Conservation (phyloP, 768 basidiomycete genomes). For the Psilocybe cubensis region DNA sequence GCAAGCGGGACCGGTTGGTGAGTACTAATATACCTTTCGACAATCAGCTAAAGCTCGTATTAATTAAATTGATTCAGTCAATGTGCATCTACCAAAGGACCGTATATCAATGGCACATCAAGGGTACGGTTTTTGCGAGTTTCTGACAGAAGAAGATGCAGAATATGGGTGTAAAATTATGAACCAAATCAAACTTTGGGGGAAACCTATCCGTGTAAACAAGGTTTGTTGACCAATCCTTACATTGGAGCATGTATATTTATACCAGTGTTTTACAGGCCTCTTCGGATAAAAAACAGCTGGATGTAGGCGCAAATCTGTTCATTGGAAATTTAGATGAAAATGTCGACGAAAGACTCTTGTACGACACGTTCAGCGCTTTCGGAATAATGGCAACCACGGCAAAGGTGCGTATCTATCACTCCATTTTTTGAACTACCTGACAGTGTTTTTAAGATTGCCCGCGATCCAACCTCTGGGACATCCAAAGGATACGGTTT, state of each 20-base stretch:
- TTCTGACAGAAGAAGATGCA: conserved; percentile 97
- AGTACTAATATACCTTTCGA: conserved; percentile 32
- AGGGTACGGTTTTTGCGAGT: conserved; percentile 99
- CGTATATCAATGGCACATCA: conserved; percentile 98
- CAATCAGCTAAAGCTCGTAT: neutral
- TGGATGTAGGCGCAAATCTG: conserved; percentile 97
- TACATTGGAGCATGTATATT: neutral
- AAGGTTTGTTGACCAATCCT: conserved; percentile 64
- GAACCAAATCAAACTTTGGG: conserved; percentile 99
- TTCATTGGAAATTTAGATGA: conserved; percentile 97
- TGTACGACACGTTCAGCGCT: conserved; percentile 95
- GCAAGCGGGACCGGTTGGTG: conserved; percentile 98
- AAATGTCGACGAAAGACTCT: conserved; percentile 88
- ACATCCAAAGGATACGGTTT: conserved; percentile 97
- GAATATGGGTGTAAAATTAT: conserved; percentile 99
- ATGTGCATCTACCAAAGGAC: conserved; percentile 98
- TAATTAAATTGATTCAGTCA: conserved; percentile 56
- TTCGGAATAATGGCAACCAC: conserved; percentile 94
- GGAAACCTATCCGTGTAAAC: conserved; percentile 98
- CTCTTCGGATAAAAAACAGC: conserved; percentile 96
- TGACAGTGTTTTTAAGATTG: conserved; percentile 60
- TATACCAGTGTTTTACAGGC: conserved; percentile 54
- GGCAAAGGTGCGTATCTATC: conserved; percentile 66
- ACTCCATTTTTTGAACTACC: conserved; percentile 3
- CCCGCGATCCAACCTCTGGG: conserved; percentile 84